Evolutionary conservation across 805 yeast species (phyloP), one percentile per base, ranked within the genome.

Genomic region (Scheffersomyces stipitis): DNA sequence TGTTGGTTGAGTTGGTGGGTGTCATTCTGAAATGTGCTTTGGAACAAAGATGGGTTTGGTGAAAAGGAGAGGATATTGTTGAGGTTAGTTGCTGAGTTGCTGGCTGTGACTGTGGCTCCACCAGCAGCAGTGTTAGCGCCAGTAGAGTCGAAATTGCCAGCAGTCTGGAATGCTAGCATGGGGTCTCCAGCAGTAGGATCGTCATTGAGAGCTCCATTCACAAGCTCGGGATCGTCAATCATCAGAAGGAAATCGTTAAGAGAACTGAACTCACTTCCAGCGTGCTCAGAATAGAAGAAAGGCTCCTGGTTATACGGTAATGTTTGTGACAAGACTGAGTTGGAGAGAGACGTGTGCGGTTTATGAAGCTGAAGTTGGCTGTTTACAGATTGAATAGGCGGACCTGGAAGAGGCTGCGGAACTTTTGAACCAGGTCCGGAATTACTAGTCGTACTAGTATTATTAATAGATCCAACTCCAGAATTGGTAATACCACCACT

Each of bases 181-280:
- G 52, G 45, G 34, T 51, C 56, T 18, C 35, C 18, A 7, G 28
- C 33, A 16, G 31, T 24, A 26, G 13, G 7, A 26, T 48, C 56
- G 20, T 48, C 56, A 32, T 56, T 48, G 24, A 68, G 45, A 8
- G 71, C 61, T 37, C 70, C 71, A 48, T 70, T 75, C 8, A 79
- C 81, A 51, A 81, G 64, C 35, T 81, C 86, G 0, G 90, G 86
- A 54, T 89, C 96, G 51, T 90, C 96, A 31, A 90, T 77, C 86
- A 90, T 86, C 1, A 90, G 81, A 35, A 90, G 65, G 51, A 90
- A 90, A 55, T 90, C 96, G 41, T 88, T 88, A 47, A 90, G 68
- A 1, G 96, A 88, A 44, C 88, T 81, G 54, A 90, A 89, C 62
- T 90, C 97, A 15, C 93, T 82, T 2, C 96, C 96, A 0, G 93